Evolutionary conservation across 1,284 basidiomycete genomes (phyloP).

Genomic region (Heterobasidion parviporum): DNA sequence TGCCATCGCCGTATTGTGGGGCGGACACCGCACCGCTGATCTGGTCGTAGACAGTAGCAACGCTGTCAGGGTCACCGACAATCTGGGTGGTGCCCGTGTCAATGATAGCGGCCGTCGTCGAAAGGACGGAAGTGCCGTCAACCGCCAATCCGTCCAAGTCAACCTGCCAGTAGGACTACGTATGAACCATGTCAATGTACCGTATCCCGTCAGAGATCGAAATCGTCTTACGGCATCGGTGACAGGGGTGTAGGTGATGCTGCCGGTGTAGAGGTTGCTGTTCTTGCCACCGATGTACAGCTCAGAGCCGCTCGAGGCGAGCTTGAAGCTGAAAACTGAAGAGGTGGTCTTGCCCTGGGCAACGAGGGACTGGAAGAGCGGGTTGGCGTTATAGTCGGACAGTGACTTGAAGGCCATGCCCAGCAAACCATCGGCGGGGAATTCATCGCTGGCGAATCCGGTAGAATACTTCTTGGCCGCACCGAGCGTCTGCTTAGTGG

Average conservation of each 20-base stretch:
- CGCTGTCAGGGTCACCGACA: conserved; percentile 2
- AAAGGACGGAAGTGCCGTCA: conserved; percentile 7
- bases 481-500: conserved; percentile 20
- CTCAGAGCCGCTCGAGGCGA: conserved; percentile 16
- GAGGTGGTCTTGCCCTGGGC: conserved; percentile 21
- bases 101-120: conserved; percentile 3
- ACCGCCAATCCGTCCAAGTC: conserved; percentile 11
- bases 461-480: conserved; percentile 21
- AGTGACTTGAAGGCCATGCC: conserved; percentile 24
- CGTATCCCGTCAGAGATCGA: conserved; percentile 1
- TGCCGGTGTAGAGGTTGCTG: conserved; percentile 10
- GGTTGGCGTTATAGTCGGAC: conserved; percentile 18
- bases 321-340: conserved; percentile 38
- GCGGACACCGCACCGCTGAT: not conserved
- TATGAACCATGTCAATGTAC: not conserved
- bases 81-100: conserved; percentile 5
- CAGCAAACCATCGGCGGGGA: conserved; percentile 18
- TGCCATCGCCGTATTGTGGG: conserved; percentile 1
- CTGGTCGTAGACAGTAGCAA: not conserved
- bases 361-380: conserved; percentile 24
- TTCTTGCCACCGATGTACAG: conserved; percentile 33
- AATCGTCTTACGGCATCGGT: conserved; percentile 11
- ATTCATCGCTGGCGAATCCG: conserved; percentile 13
- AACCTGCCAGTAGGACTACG: conserved; percentile 19
- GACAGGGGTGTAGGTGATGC: conserved; percentile 16